phyloP scores from a whole-genome alignment of 768 basidiomycete genomes.

The Auricularia sp. region DNA sequence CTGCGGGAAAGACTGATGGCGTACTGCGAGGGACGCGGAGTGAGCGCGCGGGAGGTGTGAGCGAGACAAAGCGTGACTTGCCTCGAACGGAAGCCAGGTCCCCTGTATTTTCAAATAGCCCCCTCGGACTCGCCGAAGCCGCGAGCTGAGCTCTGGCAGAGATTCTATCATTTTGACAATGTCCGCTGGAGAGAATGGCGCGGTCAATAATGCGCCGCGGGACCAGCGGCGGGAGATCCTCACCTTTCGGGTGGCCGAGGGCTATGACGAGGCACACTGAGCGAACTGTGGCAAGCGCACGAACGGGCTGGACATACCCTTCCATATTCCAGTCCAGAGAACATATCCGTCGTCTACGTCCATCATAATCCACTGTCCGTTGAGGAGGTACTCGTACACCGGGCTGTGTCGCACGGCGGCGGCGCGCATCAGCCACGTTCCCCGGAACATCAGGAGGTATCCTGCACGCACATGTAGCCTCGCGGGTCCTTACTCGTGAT shows the following conservation, averaged over 20 bases:
- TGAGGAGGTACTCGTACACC: conserved; percentile 82
- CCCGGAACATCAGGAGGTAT: neutral
- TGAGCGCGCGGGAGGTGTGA: conserved; percentile 7
- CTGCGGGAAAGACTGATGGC: conserved; percentile 70
- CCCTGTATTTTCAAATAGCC: conserved; percentile 89
- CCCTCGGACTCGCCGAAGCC: conserved; percentile 75
- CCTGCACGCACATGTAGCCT: conserved; percentile 65
- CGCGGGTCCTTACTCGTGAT: conserved; percentile 84
- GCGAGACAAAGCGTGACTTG: conserved; percentile 22
- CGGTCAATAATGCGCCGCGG: conserved; percentile 4
- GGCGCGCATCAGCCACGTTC: conserved; percentile 7
- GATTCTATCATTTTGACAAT: conserved; percentile 90
- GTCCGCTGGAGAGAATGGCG: conserved; percentile 45
- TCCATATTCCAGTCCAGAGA: conserved; percentile 91
- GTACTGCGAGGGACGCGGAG: conserved; percentile 34
- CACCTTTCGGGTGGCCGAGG: conserved; percentile 83
- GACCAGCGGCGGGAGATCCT: conserved; percentile 6
- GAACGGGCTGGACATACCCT: conserved; percentile 41
- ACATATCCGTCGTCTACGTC: conserved; percentile 90
- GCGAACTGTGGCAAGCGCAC: conserved; percentile 9
- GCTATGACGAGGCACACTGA: conserved; percentile 31
- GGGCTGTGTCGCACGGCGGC: conserved; percentile 33
- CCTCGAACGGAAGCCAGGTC: conserved; percentile 91
- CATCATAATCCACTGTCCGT: conserved; percentile 92
- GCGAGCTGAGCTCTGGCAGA: conserved; percentile 74